Percentiles rank a stretch among this genome's conserved stretches.
Evolutionary conservation across 2,329 filamentous ascomycete species (phyloP).

Genomic region (Colletotrichum sojae): DNA sequence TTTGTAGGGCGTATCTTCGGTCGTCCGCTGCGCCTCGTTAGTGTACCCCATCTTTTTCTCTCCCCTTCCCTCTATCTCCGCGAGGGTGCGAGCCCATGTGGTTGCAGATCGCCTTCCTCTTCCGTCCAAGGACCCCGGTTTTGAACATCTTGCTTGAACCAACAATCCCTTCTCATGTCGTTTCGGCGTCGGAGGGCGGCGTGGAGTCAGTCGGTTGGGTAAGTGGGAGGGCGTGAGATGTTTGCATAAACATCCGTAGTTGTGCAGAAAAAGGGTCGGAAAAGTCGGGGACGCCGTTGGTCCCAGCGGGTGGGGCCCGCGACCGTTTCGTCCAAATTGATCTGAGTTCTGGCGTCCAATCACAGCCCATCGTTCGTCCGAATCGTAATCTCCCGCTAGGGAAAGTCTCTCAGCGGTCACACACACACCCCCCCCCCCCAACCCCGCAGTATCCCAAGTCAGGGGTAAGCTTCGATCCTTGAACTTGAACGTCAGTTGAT

Average conservation of each 20-base stretch:
- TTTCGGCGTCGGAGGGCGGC: background rate
- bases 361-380: slow-evolving; percentile 14
- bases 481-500: background rate
- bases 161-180: slow-evolving; percentile 3
- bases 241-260: background rate
- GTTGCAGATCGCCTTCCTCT: slow-evolving; percentile 10
- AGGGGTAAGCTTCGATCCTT: background rate
- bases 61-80: background rate
- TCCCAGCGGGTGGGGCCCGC: slow-evolving; percentile 21
- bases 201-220: background rate
- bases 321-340: slow-evolving; percentile 38
- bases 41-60: background rate
- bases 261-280: background rate
- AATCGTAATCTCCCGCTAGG: slow-evolving; percentile 29
- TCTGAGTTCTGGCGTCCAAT: slow-evolving; percentile 9
- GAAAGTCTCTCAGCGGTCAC: slow-evolving; percentile 33
- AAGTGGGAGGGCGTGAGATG: background rate
- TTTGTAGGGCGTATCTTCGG: background rate
- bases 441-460: slow-evolving; percentile 5
- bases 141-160: background rate
- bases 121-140: background rate
- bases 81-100: background rate
- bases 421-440: too few species aligned
- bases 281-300: slow-evolving; percentile 31
- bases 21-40: slow-evolving; percentile 6